These are phyloP conservation scores for Clavaria fumosa DNA, from an alignment of 768 basidiomycete genomes.

Conservation along the genomic window DNA sequence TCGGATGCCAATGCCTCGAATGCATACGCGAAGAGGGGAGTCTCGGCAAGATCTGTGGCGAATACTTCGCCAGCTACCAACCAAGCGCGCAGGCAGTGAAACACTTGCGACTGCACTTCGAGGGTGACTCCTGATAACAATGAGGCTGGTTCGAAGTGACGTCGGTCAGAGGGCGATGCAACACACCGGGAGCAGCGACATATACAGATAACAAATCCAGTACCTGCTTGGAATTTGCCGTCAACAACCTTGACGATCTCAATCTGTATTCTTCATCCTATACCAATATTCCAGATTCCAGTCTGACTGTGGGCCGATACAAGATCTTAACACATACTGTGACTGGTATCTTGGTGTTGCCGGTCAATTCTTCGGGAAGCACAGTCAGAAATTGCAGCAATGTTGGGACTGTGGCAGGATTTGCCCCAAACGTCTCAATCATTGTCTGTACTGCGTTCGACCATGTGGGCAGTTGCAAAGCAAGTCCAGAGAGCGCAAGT, in stretches of 20 bases:
- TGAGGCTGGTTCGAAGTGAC: not conserved
- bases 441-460: constrained; percentile 61
- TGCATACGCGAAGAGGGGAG: constrained; percentile 65
- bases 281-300: too few relatives aligned
- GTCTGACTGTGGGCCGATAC: too few relatives aligned
- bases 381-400: constrained; percentile 82
- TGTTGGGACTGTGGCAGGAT: constrained; percentile 69
- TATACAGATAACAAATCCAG: constrained; percentile 77
- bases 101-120: constrained; percentile 64
- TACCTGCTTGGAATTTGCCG: constrained; percentile 54
- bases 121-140: constrained; percentile 58
- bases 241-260: constrained; percentile 43
- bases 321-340: constrained; percentile 54
- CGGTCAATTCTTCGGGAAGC: constrained; percentile 76
- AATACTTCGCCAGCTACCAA: constrained; percentile 73
- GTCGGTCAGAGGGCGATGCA: not conserved
- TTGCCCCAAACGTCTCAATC: constrained; percentile 74
- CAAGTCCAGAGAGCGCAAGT: constrained; percentile 78
- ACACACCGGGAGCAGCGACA: constrained; percentile 70
- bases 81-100: constrained; percentile 80
- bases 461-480: constrained; percentile 83
- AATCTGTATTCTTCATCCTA: constrained; percentile 68
- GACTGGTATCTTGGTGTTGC: constrained; percentile 77
- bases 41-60: constrained; percentile 44
- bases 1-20: constrained; percentile 79